Conservation (phyloP, 139 green algal species). For the Chlorella ohadii region DNA sequence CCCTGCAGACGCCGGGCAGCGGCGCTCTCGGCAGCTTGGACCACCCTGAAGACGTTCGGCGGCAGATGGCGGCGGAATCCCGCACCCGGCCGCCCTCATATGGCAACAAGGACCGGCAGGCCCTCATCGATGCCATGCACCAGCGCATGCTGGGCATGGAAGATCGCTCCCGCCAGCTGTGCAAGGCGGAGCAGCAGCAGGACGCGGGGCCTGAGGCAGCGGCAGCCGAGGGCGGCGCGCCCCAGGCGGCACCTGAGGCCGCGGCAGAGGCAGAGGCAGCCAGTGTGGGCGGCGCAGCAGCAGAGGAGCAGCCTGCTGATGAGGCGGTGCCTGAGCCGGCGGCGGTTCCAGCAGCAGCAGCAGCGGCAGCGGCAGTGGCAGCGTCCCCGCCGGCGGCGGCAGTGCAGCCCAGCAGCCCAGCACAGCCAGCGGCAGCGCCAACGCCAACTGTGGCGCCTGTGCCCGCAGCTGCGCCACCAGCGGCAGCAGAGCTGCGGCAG, state of each 20-base stretch:
- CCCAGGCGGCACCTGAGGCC: no score
- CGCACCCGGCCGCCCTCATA: constrained; percentile 61
- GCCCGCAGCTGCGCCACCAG: not conserved
- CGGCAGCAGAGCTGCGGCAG: constrained; percentile 1
- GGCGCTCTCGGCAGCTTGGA: constrained; percentile 94
- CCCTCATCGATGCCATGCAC: constrained; percentile 81
- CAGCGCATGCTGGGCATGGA: constrained; percentile 71
- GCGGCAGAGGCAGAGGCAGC: not conserved
- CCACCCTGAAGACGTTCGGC: constrained; percentile 81
- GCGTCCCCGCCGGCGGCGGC: no score
- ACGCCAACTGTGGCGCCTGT: not conserved
- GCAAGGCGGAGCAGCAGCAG: not conserved
- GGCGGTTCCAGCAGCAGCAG: not conserved
- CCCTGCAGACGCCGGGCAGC: constrained; percentile 75
- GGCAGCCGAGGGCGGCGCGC: not conserved
- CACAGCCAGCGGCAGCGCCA: not conserved
- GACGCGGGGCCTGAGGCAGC: not conserved
- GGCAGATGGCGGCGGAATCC: constrained; percentile 73
- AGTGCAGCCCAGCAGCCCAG: no score
- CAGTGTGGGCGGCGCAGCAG: no score
- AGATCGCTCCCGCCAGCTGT: not conserved
- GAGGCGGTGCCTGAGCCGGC: not conserved
- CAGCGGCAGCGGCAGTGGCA: not conserved
- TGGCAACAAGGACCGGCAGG: constrained; percentile 76
- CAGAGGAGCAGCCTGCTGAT: not conserved